Base-by-base conservation (phyloP, 352 stramenopile genomes). In the Blastocystis hominis region DNA sequence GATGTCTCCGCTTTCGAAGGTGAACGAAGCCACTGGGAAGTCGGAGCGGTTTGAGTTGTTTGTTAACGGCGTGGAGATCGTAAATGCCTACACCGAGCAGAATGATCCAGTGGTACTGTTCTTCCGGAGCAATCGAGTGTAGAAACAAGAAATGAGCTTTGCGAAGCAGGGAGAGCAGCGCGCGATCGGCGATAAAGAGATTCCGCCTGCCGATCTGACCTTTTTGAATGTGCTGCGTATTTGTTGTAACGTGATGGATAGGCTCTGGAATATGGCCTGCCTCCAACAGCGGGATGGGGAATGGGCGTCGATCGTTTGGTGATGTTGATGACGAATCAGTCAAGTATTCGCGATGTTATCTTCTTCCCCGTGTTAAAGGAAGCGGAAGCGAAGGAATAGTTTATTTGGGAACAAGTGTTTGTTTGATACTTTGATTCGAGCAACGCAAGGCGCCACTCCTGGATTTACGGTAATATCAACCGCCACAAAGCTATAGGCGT, bases 31-130 rank as follows among this genome's bases (percentile, higher is more conserved):
- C 96, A 86, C 90, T 92, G 95, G 93, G 5, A 91, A 98, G 68
- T 96, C 96, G 17, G 96, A 99, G 90, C 92, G 97, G 76, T 99
- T 99, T 89, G 97, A 99, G 92, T 91, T 99, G 34, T 99, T 98
- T 91, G 91, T 97, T 2, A 93, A 94, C 15, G 95, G 96, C 55
- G 90, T 94, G 24, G 97, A 99, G 89, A 93, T 98, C 89, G 97
- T 95, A 80, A 99, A 99, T 91, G 96, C 97, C 15, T 99, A 98
- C 92, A 98, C 94, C 89, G 97, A 99, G 91, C 93, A 98, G 54
- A 98, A 97, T 88, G 96, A 98, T 91, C 96, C 96, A 17, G 93
- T 95, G 4, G 94, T 95, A 89, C 92, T 96, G 90, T 81, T 92
- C 30, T 68, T 90, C 42, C 89, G 93, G 56, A 96, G 88, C 91